Percentiles rank a stretch among this genome's conserved stretches.
These are phyloP conservation scores for Aciculosporium take DNA, from an alignment of 2,329 filamentous ascomycete genomes.

Conservation along the genomic window DNA sequence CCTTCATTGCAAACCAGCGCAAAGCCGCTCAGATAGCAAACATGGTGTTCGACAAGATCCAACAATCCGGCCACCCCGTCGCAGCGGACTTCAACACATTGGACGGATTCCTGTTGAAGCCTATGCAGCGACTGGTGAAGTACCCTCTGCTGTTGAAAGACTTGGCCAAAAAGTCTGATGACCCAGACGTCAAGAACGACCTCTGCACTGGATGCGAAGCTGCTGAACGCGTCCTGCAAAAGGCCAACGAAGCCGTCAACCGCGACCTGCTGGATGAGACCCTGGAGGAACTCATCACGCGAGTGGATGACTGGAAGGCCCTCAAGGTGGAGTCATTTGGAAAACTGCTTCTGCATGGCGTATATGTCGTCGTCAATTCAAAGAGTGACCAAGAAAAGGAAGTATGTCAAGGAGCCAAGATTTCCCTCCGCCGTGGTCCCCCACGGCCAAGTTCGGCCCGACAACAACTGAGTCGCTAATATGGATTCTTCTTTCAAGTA, in stretches of 20 bases:
- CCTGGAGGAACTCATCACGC: conserved; percentile 60
- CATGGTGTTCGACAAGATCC: conserved; percentile 76
- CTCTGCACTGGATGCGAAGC: conserved; percentile 65
- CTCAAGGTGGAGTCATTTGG: conserved; percentile 87
- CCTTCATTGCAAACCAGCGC: conserved; percentile 92
- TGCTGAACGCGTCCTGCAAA: conserved; percentile 65
- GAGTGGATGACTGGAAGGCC: conserved; percentile 96
- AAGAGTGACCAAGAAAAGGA: conserved; percentile 87
- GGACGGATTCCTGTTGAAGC: conserved; percentile 87
- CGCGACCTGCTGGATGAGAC: conserved; percentile 75
- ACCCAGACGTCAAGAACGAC: conserved; percentile 56
- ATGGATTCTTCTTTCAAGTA: conserved; percentile 47
- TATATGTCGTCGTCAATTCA: conserved; percentile 81
- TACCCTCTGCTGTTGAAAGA: conserved; percentile 90
- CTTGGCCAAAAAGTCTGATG: conserved; percentile 70
- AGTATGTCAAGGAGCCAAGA: conserved; percentile 31
- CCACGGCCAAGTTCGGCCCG: conserved; percentile 3
- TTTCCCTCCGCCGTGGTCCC: neutral
- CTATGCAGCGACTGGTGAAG: conserved; percentile 89
- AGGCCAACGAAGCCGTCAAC: conserved; percentile 84
- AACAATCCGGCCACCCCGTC: conserved; percentile 59
- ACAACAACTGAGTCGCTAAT: conserved; percentile 1
- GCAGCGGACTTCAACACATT: conserved; percentile 77
- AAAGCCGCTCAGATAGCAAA: conserved; percentile 78
- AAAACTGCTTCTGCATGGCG: conserved; percentile 72